Evolutionary conservation across 2,329 filamentous ascomycete genomes (phyloP).

Genomic region (Colletotrichum acutatum): DNA sequence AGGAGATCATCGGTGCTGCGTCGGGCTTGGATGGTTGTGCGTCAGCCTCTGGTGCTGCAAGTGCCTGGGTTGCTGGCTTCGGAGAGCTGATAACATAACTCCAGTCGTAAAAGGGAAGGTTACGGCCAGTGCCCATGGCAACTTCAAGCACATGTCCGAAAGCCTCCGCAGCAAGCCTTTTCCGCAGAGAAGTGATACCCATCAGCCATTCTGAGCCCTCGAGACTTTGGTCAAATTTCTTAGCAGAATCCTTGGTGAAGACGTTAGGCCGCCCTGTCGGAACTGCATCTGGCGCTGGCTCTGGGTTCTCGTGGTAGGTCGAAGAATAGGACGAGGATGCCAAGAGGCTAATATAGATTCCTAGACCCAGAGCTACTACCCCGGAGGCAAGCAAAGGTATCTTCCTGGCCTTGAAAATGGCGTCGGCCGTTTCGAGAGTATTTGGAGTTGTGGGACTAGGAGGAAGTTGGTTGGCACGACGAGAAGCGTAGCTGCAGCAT

Average conservation of each 20-base stretch:
- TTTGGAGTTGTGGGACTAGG: not conserved
- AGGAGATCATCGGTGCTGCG: slow-evolving; percentile 55
- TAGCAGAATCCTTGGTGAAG: slow-evolving; percentile 58
- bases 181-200: slow-evolving; percentile 64
- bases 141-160: slow-evolving; percentile 70
- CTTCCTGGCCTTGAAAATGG: slow-evolving; percentile 31
- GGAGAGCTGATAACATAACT: not conserved
- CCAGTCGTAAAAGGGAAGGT: slow-evolving; percentile 70
- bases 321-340: slow-evolving; percentile 20
- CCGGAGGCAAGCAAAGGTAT: slow-evolving; percentile 29
- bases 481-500: not conserved
- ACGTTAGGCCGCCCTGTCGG: slow-evolving; percentile 62
- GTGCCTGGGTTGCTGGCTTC: not conserved
- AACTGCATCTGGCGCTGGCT: slow-evolving; percentile 45
- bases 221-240: slow-evolving; percentile 68
- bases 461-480: not conserved
- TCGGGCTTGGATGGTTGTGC: not conserved
- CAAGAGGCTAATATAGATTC: slow-evolving; percentile 31
- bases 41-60: not conserved
- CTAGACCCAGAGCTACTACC: slow-evolving; percentile 29
- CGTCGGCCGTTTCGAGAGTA: slow-evolving; percentile 28
- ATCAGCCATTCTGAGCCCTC: slow-evolving; percentile 67
- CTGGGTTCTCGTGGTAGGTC: not conserved
- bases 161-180: slow-evolving; percentile 58
- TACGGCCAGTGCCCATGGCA: slow-evolving; percentile 71